A percentile compares a stretch with the other conserved stretches of the same genome.
Evolutionary conservation across 306 rosid species (phyloP).

Genomic region (Vigna nakashimae): DNA sequence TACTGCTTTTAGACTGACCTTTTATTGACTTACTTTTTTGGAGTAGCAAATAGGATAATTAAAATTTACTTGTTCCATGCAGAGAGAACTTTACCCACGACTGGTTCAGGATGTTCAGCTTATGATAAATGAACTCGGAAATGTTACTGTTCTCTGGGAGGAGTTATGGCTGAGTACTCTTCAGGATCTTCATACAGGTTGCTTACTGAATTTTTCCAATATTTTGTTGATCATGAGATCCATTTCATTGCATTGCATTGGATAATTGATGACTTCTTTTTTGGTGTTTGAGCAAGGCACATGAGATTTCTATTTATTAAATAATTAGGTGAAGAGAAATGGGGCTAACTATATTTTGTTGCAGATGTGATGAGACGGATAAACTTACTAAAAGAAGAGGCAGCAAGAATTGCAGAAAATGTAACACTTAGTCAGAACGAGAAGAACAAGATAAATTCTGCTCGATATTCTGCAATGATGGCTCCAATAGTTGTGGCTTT

Average conservation of each 20-base stretch:
- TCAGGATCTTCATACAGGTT: conserved; percentile 98
- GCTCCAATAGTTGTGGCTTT: conserved; percentile 97
- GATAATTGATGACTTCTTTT: conserved; percentile 5
- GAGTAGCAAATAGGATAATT: conserved; percentile 39
- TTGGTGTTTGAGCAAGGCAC: conserved; percentile 30
- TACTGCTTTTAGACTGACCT: conserved; percentile 26
- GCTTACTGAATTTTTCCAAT: conserved; percentile 27
- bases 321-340: conserved; percentile 35
- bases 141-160: conserved; percentile 99
- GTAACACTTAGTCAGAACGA: conserved; percentile 88
- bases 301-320: conserved; percentile 32
- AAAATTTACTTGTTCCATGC: conserved; percentile 53
- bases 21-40: conserved; percentile 38
- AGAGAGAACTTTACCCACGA: conserved; percentile 85
- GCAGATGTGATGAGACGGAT: conserved; percentile 96
- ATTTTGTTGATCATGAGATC: conserved; percentile 39
- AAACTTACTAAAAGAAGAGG: conserved; percentile 91
- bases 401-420: conserved; percentile 92
- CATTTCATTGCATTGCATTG: conserved; percentile 25
- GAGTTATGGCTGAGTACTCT: conserved; percentile 98
- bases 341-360: conserved; percentile 47
- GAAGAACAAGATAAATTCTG: conserved; percentile 91
- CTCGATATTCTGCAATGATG: conserved; percentile 98
- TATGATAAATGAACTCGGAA: conserved; percentile 94
- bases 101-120: conserved; percentile 92